Percentiles rank a stretch among this genome's conserved stretches.
These are phyloP conservation scores for Choanephora cucurbitarum DNA, from an alignment of 371 early-diverging fungal genomes.

Conservation along the genomic window DNA sequence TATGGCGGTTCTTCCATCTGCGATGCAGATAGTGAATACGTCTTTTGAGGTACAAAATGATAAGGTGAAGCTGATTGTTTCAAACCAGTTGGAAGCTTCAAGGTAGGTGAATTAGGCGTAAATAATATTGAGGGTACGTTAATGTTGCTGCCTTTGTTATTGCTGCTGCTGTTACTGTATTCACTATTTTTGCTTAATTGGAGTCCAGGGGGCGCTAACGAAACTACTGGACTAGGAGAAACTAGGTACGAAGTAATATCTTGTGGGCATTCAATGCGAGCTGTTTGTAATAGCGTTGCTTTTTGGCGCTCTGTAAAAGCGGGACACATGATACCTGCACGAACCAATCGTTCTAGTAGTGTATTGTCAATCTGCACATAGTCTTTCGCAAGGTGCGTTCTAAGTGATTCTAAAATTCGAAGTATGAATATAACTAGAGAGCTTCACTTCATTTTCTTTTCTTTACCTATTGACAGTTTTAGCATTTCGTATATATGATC, in stretches of 20 bases:
- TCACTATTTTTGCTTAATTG: not conserved
- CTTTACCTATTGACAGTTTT: constrained; percentile 54
- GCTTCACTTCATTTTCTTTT: too few species aligned
- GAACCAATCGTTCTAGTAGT: constrained; percentile 59
- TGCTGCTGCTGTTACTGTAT: too few species aligned
- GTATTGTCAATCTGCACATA: constrained; percentile 65
- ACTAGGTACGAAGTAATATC: constrained; percentile 10
- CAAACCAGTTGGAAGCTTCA: not conserved
- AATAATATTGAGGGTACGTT: not conserved
- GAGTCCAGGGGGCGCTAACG: not conserved
- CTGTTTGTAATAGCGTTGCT: constrained; percentile 57
- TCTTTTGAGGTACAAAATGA: not conserved
- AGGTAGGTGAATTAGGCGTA: not conserved
- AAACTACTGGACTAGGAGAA: not conserved
- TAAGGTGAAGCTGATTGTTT: not conserved
- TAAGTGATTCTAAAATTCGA: constrained; percentile 54
- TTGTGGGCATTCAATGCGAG: constrained; percentile 23
- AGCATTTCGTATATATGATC: constrained; percentile 80
- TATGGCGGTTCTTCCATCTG: not conserved
- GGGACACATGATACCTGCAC: constrained; percentile 69
- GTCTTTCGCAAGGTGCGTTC: constrained; percentile 61
- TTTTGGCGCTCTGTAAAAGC: constrained; percentile 80
- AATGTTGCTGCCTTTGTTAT: too few species aligned
- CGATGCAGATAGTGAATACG: not conserved
- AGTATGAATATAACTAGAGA: constrained; percentile 1